Base-by-base conservation (phyloP, 192 early-diverging fungal species). In the Fimicolochytrium jonesii region DNA sequence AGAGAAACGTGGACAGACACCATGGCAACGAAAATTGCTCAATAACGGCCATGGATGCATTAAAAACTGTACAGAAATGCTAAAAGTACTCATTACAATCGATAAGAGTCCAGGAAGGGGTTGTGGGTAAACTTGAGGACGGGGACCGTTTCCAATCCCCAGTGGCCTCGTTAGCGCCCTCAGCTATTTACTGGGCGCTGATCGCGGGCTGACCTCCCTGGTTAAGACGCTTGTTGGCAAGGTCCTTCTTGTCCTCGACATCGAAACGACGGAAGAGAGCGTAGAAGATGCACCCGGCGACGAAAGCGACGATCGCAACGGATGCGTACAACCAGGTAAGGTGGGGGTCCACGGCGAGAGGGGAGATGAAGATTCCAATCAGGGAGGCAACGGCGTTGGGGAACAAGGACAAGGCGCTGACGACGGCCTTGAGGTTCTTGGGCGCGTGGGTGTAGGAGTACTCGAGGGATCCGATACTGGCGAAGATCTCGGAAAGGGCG, bases 401-500 rank as follows among this genome's bases (percentile, higher is more conserved):
- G 1, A 61, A 33, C 4, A 61, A 32, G 15, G 59, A 15, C 7
- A 61, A 34, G 4, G 59, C 59, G 4, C 46, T 50, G 30, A 61
- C 33, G 13, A 61, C 25, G 45, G 46, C 48, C 48, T 61, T 61
- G 46, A 61, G 48, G 13, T 29, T 29, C 3, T 20, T 50, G 26
- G 59, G 59, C 1, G 59, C 59, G 25, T 61, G 59, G 45, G 59
- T 61, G 48, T 61, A 61, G 3, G 59, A 61, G 59, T 61, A 61
- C 47, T 61, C 59, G 6, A 61, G 30, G 13, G 59, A 61, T 1
- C 45, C 59, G 25, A 61, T 61, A 47, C 46, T 50, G 11, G 59
- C 59, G 33, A 61, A 61, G 0, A 61, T 50, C 29, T 61, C 59
- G 22, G 46, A 50, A 4, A 47, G 18, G 7, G 59, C 59, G 15